These are phyloP conservation scores for Phlyctochytrium bullatum DNA, from an alignment of 192 early-diverging fungal genomes.

Conservation along the genomic window DNA sequence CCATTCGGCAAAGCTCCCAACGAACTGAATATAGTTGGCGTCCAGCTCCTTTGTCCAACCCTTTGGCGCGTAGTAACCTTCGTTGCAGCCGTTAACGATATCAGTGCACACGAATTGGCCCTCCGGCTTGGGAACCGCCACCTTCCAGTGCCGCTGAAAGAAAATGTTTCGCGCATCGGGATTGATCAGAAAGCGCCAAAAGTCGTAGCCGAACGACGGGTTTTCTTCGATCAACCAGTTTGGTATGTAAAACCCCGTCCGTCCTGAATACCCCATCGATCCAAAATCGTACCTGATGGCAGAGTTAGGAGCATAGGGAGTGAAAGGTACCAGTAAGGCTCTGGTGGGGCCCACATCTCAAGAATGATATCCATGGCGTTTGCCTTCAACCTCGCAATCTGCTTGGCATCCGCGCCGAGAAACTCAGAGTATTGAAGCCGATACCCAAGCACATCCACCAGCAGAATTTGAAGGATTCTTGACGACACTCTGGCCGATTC, in stretches of 20 bases:
- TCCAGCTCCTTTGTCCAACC: neutral
- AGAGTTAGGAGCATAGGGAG: neutral
- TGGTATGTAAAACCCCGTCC: slow-evolving; percentile 17
- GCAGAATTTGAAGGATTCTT: neutral
- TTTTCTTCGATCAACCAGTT: slow-evolving; percentile 8
- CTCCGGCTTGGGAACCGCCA: neutral
- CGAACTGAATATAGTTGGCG: neutral
- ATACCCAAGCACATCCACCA: neutral
- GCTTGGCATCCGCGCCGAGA: neutral
- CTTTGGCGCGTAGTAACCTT: neutral
- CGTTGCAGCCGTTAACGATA: neutral
- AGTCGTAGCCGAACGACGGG: slow-evolving; percentile 16
- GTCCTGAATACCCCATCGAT: slow-evolving; percentile 16
- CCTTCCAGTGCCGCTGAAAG: neutral
- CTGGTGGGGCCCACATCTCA: neutral
- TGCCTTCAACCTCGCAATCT: neutral
- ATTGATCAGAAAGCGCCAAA: slow-evolving; percentile 24
- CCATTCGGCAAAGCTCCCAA: neutral
- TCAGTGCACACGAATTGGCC: neutral
- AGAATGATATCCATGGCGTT: neutral
- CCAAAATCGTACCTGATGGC: neutral
- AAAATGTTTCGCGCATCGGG: neutral
- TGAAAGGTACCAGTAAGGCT: neutral
- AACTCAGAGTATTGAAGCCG: neutral
- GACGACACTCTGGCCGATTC: neutral